Evolutionary conservation across 2,329 filamentous ascomycete species (phyloP).

Genomic region (Trichoderma sp.): DNA sequence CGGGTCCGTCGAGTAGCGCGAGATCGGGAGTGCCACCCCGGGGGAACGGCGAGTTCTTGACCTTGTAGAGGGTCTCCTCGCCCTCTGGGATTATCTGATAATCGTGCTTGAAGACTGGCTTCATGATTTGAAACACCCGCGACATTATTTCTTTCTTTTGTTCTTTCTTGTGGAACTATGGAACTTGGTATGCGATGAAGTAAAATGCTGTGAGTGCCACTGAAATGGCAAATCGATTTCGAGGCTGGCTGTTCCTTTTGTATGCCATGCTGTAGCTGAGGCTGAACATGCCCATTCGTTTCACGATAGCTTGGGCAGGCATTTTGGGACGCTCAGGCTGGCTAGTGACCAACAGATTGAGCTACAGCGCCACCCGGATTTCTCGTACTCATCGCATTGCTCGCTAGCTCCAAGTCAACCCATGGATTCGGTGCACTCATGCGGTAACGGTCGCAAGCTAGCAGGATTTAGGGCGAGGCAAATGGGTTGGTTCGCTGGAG

Average conservation of each 20-base stretch:
- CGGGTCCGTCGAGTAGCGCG: conserved; percentile 20
- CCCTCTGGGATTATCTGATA: conserved; percentile 10
- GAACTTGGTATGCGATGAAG: background rate
- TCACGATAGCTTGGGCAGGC: background rate
- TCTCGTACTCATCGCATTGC: conserved; percentile 17
- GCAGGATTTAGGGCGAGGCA: background rate
- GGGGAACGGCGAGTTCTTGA: conserved; percentile 8
- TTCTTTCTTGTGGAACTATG: background rate
- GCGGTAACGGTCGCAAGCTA: background rate
- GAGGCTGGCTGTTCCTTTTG: background rate
- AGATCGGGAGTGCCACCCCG: conserved; percentile 17
- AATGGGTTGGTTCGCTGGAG: background rate
- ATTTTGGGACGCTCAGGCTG: background rate
- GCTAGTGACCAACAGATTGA: background rate
- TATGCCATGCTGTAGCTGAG: background rate
- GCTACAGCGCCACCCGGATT: background rate
- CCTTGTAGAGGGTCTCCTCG: conserved; percentile 14
- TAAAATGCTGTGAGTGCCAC: background rate
- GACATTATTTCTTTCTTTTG: background rate
- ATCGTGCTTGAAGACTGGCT: conserved; percentile 1
- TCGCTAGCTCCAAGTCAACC: background rate
- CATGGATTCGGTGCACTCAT: background rate
- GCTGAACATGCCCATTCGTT: background rate
- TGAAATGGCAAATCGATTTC: background rate
- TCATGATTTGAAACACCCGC: conserved; percentile 3